Conservation (phyloP, 106 monocot genomes). For the Dendrobium huoshanense region DNA sequence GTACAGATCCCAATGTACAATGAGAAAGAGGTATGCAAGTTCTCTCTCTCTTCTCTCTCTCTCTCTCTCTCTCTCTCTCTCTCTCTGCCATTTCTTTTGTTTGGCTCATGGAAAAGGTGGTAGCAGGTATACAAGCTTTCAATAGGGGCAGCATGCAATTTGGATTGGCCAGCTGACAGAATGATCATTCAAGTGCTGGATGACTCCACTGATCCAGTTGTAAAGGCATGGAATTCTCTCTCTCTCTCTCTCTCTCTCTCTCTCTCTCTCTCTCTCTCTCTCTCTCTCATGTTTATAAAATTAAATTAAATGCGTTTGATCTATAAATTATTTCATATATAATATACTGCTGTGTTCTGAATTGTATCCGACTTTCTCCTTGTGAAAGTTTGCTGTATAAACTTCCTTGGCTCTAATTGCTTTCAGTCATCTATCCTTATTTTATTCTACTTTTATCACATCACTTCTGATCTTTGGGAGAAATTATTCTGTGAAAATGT, state of each 20-base stretch:
- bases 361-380: no score
- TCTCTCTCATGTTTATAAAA: no score
- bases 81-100: background rate
- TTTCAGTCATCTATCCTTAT: no score
- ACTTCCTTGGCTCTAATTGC: no score
- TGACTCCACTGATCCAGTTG: constrained; percentile 30
- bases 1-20: constrained; percentile 43
- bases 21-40: constrained; percentile 30
- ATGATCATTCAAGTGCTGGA: constrained; percentile 35
- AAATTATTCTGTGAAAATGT: no score
- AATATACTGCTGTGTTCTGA: no score
- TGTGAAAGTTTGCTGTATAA: no score
- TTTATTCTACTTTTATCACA: no score
- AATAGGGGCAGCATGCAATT: constrained; percentile 23
- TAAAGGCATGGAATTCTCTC: constrained; percentile 15
- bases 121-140: constrained; percentile 28
- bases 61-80: background rate
- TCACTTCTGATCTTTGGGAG: no score
- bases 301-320: no score
- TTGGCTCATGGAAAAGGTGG: background rate
- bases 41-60: background rate
- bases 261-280: no score
- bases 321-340: no score
- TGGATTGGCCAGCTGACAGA: constrained; percentile 29
- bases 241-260: background rate